These are phyloP conservation scores for Scheffersomyces amazonensis DNA, from an alignment of 805 yeast genomes.

Conservation along the genomic window DNA sequence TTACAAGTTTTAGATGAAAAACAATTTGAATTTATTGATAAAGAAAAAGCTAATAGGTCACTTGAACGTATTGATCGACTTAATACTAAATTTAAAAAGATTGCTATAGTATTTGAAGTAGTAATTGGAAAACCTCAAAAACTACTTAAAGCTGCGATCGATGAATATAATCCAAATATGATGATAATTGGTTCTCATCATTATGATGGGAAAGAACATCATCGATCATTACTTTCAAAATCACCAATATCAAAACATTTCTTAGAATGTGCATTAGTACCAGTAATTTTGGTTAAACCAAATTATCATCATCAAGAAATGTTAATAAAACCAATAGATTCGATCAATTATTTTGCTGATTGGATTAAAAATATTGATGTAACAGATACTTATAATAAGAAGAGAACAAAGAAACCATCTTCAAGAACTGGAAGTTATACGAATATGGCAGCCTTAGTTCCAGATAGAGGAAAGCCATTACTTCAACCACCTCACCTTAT, in stretches of 20 bases:
- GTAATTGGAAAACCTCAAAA: constrained; percentile 42
- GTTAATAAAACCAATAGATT: constrained; percentile 28
- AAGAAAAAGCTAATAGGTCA: constrained; percentile 21
- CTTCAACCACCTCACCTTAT: not conserved
- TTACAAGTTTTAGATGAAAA: constrained; percentile 42
- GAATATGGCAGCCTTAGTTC: constrained; percentile 7
- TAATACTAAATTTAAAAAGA: constrained; percentile 32
- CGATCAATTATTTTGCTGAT: constrained; percentile 32
- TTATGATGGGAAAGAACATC: constrained; percentile 16
- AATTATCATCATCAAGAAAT: constrained; percentile 28
- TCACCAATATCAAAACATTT: constrained; percentile 38
- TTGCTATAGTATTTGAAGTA: constrained; percentile 38
- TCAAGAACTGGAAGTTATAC: constrained; percentile 16
- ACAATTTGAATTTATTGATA: constrained; percentile 23
- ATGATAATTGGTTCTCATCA: constrained; percentile 44
- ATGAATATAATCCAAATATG: constrained; percentile 43
- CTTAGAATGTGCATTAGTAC: constrained; percentile 41
- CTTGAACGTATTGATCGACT: constrained; percentile 29
- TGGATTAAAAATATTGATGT: constrained; percentile 29
- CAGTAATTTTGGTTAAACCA: constrained; percentile 43
- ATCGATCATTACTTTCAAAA: constrained; percentile 26
- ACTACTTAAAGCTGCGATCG: constrained; percentile 34
- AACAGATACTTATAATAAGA: constrained; percentile 12
- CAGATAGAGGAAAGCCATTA: constrained; percentile 8
- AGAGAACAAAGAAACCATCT: constrained; percentile 8